These are phyloP conservation scores for Eucalyptus cladocalyx DNA, from an alignment of 345 rosid species.

Conservation along the genomic window DNA sequence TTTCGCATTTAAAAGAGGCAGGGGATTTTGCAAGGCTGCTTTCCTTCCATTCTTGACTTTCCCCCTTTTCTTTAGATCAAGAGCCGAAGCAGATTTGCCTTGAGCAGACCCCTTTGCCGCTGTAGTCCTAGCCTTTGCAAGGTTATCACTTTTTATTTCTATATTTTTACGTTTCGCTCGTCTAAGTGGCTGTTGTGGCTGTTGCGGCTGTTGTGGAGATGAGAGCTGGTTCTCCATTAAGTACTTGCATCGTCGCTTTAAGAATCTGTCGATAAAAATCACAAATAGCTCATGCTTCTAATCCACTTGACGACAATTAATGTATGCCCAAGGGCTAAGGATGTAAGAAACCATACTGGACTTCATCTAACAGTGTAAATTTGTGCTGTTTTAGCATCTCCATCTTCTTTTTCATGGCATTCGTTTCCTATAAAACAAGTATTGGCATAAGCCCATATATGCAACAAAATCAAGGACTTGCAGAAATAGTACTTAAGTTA, in stretches of 20 bases:
- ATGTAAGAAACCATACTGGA: slow-evolving; percentile 32
- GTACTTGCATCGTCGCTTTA: slow-evolving; percentile 44
- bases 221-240: slow-evolving; percentile 36
- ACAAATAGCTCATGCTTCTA: neutral
- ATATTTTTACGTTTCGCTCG: slow-evolving; percentile 1
- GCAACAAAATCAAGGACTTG: neutral
- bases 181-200: neutral
- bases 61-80: slow-evolving; percentile 35
- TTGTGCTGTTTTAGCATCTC: slow-evolving; percentile 46
- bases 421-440: slow-evolving; percentile 44
- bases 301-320: neutral
- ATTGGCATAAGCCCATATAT: neutral
- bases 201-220: neutral
- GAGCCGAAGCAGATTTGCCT: neutral
- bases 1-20: neutral
- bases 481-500: neutral
- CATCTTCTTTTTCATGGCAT: slow-evolving; percentile 31
- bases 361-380: slow-evolving; percentile 48
- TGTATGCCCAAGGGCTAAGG: neutral
- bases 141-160: slow-evolving; percentile 1
- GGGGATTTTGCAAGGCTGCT: neutral
- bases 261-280: slow-evolving; percentile 34
- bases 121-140: slow-evolving; percentile 6
- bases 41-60: slow-evolving; percentile 9
- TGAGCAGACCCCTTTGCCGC: slow-evolving; percentile 1